Evolutionary conservation across 352 stramenopile species (phyloP).

Genomic region (Phytophthora citricola): DNA sequence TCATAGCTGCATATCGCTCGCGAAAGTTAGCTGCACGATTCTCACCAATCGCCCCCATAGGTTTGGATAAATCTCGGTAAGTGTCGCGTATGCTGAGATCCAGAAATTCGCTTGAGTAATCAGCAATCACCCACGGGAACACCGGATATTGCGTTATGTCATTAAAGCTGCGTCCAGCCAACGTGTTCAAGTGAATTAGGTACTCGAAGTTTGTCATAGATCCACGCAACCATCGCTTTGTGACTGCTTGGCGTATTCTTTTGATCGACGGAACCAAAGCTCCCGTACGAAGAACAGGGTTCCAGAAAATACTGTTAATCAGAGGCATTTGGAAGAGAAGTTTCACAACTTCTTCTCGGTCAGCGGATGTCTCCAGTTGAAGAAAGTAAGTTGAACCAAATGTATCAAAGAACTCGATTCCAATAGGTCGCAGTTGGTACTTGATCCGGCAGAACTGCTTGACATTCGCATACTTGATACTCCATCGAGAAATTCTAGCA

Average conservation of each 20-base stretch:
- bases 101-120: constrained; percentile 90
- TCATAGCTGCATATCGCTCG: constrained; percentile 83
- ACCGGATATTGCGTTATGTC: constrained; percentile 99
- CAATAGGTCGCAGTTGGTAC: constrained; percentile 79
- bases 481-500: constrained; percentile 50
- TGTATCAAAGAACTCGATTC: constrained; percentile 80
- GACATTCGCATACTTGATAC: constrained; percentile 67
- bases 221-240: constrained; percentile 76
- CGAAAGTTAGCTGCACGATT: constrained; percentile 85
- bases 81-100: constrained; percentile 80
- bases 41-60: constrained; percentile 93
- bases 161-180: constrained; percentile 96
- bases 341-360: constrained; percentile 77
- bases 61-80: constrained; percentile 94
- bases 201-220: constrained; percentile 95
- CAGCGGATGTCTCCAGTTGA: constrained; percentile 58
- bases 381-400: constrained; percentile 77
- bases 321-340: constrained; percentile 82
- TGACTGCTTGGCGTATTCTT: constrained; percentile 68
- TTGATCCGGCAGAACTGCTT: constrained; percentile 84
- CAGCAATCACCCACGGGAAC: constrained; percentile 95
- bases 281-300: constrained; percentile 65
- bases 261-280: constrained; percentile 72
- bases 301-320: constrained; percentile 86
- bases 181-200: constrained; percentile 95